These are phyloP conservation scores for Aspergillus persii DNA, from an alignment of 2,329 filamentous ascomycete genomes.

Conservation along the genomic window DNA sequence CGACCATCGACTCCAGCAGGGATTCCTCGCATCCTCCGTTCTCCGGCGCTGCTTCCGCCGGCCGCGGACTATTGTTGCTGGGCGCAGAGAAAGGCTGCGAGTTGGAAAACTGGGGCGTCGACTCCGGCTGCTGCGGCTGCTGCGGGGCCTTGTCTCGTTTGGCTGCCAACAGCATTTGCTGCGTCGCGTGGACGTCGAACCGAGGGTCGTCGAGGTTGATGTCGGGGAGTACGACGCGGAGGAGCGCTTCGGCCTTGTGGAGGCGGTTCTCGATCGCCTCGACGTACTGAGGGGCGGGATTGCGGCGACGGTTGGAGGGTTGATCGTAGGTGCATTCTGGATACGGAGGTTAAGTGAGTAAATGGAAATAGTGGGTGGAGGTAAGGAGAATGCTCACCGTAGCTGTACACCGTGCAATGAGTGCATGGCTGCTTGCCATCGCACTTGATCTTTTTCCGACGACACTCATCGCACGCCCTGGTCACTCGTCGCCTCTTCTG, in stretches of 20 bases:
- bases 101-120: neutral
- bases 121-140: conserved; percentile 14
- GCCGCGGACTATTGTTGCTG: conserved; percentile 10
- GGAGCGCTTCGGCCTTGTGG: conserved; percentile 75
- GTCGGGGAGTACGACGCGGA: conserved; percentile 78
- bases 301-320: conserved; percentile 84
- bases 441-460: conserved; percentile 84
- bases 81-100: conserved; percentile 9
- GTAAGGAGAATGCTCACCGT: conserved; percentile 63
- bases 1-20: conserved; percentile 89
- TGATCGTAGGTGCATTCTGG: conserved; percentile 94
- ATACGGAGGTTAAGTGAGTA: neutral
- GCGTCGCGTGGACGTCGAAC: conserved; percentile 73
- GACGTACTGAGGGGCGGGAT: conserved; percentile 89
- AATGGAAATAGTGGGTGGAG: neutral
- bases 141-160: conserved; percentile 35
- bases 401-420: conserved; percentile 97
- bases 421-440: conserved; percentile 87
- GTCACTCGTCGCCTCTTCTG: conserved; percentile 78
- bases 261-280: conserved; percentile 81
- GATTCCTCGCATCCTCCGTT: conserved; percentile 59
- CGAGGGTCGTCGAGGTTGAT: conserved; percentile 81
- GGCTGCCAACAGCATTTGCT: conserved; percentile 56
- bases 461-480: conserved; percentile 77
- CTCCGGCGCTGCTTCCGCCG: conserved; percentile 24